phyloP scores from a whole-genome alignment of 139 green algal species.

The Marvania coccoides region DNA sequence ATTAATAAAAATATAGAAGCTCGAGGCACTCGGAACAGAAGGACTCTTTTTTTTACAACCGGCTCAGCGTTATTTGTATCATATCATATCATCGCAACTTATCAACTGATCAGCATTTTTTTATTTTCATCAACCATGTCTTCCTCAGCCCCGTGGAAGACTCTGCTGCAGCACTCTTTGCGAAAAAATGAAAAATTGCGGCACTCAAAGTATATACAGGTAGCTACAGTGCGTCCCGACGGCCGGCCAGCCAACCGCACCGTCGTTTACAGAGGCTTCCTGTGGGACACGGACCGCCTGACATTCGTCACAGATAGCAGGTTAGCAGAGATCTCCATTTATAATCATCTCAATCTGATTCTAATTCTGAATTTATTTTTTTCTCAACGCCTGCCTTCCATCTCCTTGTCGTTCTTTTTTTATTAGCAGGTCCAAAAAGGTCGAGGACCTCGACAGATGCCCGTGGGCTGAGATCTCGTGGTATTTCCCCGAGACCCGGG shows the following conservation, averaged over 20 bases:
- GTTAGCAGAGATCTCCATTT: constrained; percentile 22
- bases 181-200: constrained; percentile 2
- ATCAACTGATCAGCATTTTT: no score
- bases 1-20: no score
- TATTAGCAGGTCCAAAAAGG: constrained; percentile 38
- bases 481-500: constrained; percentile 63
- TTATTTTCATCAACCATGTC: neutral
- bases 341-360: neutral
- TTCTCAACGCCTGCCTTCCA: neutral
- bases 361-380: no score
- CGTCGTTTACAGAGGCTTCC: constrained; percentile 67
- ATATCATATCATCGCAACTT: no score
- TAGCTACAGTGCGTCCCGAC: constrained; percentile 63
- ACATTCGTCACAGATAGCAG: constrained; percentile 68
- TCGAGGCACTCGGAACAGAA: no score
- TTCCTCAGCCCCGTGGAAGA: constrained; percentile 11
- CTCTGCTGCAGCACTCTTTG: constrained; percentile 8
- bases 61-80: no score
- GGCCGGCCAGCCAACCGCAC: constrained; percentile 64
- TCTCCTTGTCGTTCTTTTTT: neutral
- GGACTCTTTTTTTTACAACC: no score
- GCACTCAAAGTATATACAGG: constrained; percentile 53
- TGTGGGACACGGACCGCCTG: constrained; percentile 39
- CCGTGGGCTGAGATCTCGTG: constrained; percentile 57
- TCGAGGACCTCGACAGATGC: constrained; percentile 37